These are phyloP conservation scores for Monosporozyma yasuniensis DNA, from an alignment of 805 yeast species.

Conservation along the genomic window DNA sequence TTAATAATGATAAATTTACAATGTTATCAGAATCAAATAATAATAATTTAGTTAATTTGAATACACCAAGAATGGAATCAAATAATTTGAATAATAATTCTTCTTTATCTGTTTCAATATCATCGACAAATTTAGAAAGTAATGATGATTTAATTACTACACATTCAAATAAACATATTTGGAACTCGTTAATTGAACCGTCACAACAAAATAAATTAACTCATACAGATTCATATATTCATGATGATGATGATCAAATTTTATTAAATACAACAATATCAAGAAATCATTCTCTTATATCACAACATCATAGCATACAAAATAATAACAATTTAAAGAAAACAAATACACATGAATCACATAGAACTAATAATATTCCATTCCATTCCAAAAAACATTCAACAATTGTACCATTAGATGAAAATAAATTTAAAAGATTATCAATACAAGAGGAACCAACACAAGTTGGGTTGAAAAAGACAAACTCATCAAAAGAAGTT, in stretches of 20 bases:
- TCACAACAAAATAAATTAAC: conserved; percentile 16
- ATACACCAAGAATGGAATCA: not conserved
- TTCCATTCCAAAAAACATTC: conserved; percentile 31
- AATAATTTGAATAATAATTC: not conserved
- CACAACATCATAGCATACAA: not conserved
- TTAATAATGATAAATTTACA: not conserved
- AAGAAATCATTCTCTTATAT: conserved; percentile 6
- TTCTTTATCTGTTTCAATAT: not conserved
- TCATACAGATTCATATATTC: conserved; percentile 30
- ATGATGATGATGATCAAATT: conserved; percentile 15
- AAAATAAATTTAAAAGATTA: conserved; percentile 2
- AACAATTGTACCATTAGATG: conserved; percentile 26
- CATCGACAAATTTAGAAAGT: not conserved
- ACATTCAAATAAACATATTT: not conserved
- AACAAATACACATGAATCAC: conserved; percentile 18
- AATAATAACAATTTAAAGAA: conserved; percentile 14
- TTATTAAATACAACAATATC: conserved; percentile 27
- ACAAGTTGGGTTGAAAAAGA: conserved; percentile 20
- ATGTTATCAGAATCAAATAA: not conserved
- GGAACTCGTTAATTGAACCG: not conserved
- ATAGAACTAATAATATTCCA: conserved; percentile 23
- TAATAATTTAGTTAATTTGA: not conserved
- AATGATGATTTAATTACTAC: not conserved
- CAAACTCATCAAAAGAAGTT: conserved; percentile 38
- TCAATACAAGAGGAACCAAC: not conserved